Percentiles rank a stretch among this genome's conserved stretches.
Conservation (phyloP, 202 grass and related monocot genomes). For the Saccharum hybrid region DNA sequence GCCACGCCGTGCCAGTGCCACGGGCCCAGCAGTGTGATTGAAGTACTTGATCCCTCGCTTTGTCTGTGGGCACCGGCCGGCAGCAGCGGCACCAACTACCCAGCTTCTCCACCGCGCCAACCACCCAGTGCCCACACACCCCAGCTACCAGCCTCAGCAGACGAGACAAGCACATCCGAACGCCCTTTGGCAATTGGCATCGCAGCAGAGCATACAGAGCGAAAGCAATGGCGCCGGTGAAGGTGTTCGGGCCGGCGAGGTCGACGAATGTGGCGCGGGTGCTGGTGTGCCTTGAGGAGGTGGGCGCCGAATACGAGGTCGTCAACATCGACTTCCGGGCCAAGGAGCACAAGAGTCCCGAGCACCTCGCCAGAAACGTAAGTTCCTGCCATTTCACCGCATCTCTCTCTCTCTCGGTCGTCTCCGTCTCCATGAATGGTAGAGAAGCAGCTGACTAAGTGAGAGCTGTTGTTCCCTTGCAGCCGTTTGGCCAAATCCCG, state of each 20-base stretch:
- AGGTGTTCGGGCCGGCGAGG: slow-evolving; percentile 45
- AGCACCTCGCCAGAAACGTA: slow-evolving; percentile 57
- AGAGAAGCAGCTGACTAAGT: not conserved
- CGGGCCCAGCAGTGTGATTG: too few relatives aligned
- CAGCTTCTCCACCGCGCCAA: too few relatives aligned
- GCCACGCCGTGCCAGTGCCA: too few relatives aligned
- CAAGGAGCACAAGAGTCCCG: slow-evolving; percentile 48
- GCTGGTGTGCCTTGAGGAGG: slow-evolving; percentile 51
- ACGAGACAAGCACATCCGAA: not conserved
- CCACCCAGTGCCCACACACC: too few relatives aligned
- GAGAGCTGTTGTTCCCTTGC: not conserved
- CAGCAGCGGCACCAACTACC: too few relatives aligned
- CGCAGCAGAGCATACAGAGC: not conserved
- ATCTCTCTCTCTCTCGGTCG: too few relatives aligned
- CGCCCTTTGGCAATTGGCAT: not conserved
- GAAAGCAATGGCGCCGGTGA: slow-evolving; percentile 41
- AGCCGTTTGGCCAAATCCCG: slow-evolving; percentile 43
- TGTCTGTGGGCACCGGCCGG: too few relatives aligned
- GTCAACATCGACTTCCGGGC: slow-evolving; percentile 30
- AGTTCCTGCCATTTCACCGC: not conserved
- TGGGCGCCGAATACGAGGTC: slow-evolving; percentile 52
- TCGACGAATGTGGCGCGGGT: slow-evolving; percentile 39
- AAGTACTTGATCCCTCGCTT: too few relatives aligned
- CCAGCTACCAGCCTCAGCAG: too few relatives aligned
- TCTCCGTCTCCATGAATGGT: not conserved